Evolutionary conservation across 176 grass and related monocot genomes (phyloP), one percentile per base, ranked within the genome.

Genomic region (Oryza punctata): DNA sequence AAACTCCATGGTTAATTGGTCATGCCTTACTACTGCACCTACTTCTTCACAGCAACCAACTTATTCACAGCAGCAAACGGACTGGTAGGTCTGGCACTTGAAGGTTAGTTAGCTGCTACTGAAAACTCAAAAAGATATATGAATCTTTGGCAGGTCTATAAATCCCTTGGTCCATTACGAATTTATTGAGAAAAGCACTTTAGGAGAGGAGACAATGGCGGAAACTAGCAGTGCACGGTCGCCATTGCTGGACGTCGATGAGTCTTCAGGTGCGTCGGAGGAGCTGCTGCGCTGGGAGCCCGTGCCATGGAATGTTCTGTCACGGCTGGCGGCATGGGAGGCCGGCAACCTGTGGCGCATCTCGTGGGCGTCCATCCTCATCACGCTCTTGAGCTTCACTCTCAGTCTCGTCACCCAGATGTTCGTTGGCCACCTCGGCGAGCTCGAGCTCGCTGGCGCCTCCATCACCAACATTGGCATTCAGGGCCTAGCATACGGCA

Each of bases 391-490:
- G 38, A 97, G 89, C 86, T 97, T 97, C 87, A 94, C 49, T 25
- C 87, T 92, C 67, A 92, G 94, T 81, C 91, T 97, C 18, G 57
- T 97, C 43, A 90, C 89, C 0, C 94, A 94, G 85, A 94, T 97
- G 94, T 97, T 97, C 69, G 88, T 89, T 1, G 94, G 94, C 82
- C 94, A 97, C 72, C 85, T 97, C 6, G 92, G 90, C 8, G 77
- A 87, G 33, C 88, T 97, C 19, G 70, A 85, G 28, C 94, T 94
- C 37, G 91, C 94, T 7, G 94, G 94, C 2, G 92, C 92, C 37
- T 94, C 94, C 68, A 91, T 97, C 72, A 87, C 90, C 84, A 97
- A 94, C 79, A 91, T 97, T 10, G 92, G 92, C 46, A 90, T 97
- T 75, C 94, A 97, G 80, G 94, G 92, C 45, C 90, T 97, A 24